phyloP scores from a whole-genome alignment of 2,329 filamentous ascomycete species.

The Mycosphaerelloides madeirae region DNA sequence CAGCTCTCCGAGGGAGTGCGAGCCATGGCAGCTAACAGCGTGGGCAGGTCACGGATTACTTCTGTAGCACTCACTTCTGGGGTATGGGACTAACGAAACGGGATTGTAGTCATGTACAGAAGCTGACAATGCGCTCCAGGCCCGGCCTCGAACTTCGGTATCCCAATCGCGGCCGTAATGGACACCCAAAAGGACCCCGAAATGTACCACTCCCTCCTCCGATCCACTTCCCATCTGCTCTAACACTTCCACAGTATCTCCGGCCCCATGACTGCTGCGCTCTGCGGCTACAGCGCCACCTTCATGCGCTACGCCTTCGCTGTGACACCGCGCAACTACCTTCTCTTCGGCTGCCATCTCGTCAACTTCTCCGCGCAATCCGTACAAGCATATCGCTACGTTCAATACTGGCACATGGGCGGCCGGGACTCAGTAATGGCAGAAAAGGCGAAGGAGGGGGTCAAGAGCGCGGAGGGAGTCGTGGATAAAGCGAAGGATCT shows the following conservation, averaged over 20 bases:
- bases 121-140: too few species aligned
- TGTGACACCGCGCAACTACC: slow-evolving; percentile 60
- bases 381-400: slow-evolving; percentile 58
- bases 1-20: not conserved
- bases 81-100: slow-evolving; percentile 22
- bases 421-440: slow-evolving; percentile 39
- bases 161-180: slow-evolving; percentile 50
- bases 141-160: slow-evolving; percentile 50
- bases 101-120: not conserved
- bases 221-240: not conserved
- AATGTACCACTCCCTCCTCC: slow-evolving; percentile 36
- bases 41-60: slow-evolving; percentile 43
- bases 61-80: slow-evolving; percentile 51
- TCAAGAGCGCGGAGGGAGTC: slow-evolving; percentile 20
- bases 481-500: slow-evolving; percentile 26
- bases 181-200: slow-evolving; percentile 52
- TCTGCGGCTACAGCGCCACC: slow-evolving; percentile 57
- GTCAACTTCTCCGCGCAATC: slow-evolving; percentile 60
- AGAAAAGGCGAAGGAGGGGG: slow-evolving; percentile 37
- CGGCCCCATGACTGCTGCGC: slow-evolving; percentile 58
- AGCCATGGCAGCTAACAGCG: not conserved
- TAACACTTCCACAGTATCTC: slow-evolving; percentile 50
- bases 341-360: slow-evolving; percentile 63
- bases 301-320: slow-evolving; percentile 66
- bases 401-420: slow-evolving; percentile 55